Evolutionary conservation across 306 rosid genomes (phyloP).

Genomic region (Prunus kanzakura): DNA sequence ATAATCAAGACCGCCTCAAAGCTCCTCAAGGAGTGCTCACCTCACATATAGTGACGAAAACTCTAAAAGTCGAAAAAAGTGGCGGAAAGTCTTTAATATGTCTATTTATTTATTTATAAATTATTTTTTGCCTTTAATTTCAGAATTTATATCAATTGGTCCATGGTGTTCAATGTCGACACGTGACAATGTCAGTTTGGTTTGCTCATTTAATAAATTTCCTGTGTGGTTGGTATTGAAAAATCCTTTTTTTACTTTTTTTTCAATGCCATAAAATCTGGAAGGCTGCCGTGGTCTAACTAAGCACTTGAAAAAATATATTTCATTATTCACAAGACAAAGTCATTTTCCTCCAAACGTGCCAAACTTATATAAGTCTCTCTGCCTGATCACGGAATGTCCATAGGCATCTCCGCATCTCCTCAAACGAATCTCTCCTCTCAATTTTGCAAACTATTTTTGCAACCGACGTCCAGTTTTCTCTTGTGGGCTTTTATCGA

Average conservation of each 20-base stretch:
- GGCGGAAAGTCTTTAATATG: too few species aligned
- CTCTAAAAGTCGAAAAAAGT: too few species aligned
- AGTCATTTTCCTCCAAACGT: background rate
- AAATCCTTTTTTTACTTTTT: too few species aligned
- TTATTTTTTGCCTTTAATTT: background rate
- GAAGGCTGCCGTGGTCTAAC: background rate
- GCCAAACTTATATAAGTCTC: background rate
- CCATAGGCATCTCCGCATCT: constrained; percentile 32
- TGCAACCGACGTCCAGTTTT: background rate
- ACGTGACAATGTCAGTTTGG: too few species aligned
- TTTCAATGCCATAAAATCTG: too few species aligned
- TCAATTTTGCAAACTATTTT: background rate
- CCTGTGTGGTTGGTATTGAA: too few species aligned
- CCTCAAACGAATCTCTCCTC: constrained; percentile 10
- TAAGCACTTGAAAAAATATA: background rate
- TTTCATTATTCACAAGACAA: background rate
- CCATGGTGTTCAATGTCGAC: background rate
- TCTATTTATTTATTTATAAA: too few species aligned
- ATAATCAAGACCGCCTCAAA: too few species aligned
- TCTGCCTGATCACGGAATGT: too few species aligned
- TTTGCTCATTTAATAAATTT: too few species aligned
- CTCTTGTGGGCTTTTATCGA: background rate
- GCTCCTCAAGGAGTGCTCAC: too few species aligned
- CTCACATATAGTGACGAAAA: too few species aligned
- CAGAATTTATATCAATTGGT: background rate